Evolutionary conservation across 768 basidiomycete genomes (phyloP).

Genomic region (Macrolepiota fuliginosa): DNA sequence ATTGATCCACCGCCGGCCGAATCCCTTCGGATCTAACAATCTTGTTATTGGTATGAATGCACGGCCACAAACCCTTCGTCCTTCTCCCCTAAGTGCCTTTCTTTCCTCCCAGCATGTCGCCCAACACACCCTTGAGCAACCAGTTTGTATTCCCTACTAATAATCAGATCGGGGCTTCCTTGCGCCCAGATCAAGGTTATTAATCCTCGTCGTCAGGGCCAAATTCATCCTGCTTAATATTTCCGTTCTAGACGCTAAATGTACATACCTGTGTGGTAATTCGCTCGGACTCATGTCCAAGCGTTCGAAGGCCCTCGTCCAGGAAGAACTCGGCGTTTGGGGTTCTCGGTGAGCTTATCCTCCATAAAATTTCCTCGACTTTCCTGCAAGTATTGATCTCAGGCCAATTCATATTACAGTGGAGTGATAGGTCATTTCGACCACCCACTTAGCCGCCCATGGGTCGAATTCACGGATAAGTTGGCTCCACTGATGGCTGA

Average conservation of each 20-base stretch:
- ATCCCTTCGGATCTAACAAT: conserved; percentile 12
- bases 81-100: neutral
- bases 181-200: conserved; percentile 36
- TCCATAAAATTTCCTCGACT: conserved; percentile 3
- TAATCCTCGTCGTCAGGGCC: neutral
- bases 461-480: conserved; percentile 75
- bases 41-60: neutral
- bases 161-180: conserved; percentile 41
- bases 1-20: conserved; percentile 12
- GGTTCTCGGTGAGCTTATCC: conserved; percentile 50
- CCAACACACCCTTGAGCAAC: conserved; percentile 39
- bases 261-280: conserved; percentile 93
- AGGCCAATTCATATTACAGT: conserved; percentile 36
- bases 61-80: neutral
- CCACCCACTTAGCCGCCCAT: conserved; percentile 82
- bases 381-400: neutral
- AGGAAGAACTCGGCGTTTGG: conserved; percentile 88
- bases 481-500: conserved; percentile 75
- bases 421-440: conserved; percentile 87
- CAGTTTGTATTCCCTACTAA: conserved; percentile 62
- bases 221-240: conserved; percentile 5
- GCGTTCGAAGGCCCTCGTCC: conserved; percentile 65
- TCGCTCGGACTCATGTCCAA: conserved; percentile 85
- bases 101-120: conserved; percentile 17
- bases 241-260: conserved; percentile 40